Percentiles rank a stretch among this genome's conserved stretches.
Evolutionary conservation across 495 filamentous ascomycete species (phyloP).

Genomic region (Trichoderma asperelloides): DNA sequence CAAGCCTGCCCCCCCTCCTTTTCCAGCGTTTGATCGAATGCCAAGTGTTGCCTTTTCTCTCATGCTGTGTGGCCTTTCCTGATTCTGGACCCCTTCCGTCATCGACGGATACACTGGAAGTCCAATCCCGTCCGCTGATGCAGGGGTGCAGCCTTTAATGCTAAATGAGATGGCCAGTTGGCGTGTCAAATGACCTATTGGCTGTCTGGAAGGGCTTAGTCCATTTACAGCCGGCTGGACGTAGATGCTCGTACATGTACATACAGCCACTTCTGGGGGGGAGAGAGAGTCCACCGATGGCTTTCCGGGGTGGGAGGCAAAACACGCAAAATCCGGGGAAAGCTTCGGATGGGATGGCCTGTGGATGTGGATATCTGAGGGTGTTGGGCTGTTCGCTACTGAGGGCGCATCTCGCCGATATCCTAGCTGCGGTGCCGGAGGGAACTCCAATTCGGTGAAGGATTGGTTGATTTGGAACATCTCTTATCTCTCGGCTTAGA

Average conservation of each 20-base stretch:
- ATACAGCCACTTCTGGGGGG: no score
- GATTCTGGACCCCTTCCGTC: no score
- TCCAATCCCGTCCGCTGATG: no score
- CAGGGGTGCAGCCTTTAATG: no score
- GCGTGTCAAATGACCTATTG: no score
- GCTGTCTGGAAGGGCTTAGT: no score
- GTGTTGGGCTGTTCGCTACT: neutral
- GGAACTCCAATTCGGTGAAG: neutral
- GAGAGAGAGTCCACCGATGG: neutral
- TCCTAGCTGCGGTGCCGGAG: neutral
- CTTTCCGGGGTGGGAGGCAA: neutral
- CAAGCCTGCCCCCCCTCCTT: no score
- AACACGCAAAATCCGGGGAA: neutral
- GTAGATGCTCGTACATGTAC: no score
- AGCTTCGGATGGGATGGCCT: neutral
- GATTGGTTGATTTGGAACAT: neutral
- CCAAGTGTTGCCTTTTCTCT: neutral
- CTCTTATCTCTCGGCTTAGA: neutral
- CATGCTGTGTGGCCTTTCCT: neutral
- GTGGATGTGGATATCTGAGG: neutral
- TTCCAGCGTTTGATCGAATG: no score
- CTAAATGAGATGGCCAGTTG: no score
- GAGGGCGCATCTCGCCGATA: constrained; percentile 3
- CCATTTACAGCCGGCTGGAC: no score
- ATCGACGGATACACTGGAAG: no score